Conservation (phyloP, 106 monocot species). For the Dendrobium huoshanense region DNA sequence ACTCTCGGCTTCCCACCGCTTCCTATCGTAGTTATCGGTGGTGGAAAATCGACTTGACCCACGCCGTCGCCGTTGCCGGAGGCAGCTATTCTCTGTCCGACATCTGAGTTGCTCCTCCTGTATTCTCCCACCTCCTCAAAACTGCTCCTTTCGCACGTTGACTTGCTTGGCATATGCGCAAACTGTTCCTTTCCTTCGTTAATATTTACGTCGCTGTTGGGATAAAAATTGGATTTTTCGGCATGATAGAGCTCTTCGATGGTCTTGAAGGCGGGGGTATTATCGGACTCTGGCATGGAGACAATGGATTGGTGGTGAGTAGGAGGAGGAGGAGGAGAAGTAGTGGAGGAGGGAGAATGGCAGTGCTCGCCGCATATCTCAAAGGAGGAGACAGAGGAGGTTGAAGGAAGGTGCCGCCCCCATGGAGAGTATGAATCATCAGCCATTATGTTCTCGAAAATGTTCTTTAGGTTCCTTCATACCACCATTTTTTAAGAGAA, state of each 20-base stretch:
- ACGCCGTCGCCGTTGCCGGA: background rate
- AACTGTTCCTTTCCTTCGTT: background rate
- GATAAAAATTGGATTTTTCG: background rate
- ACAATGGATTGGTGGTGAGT: slow-evolving; percentile 6
- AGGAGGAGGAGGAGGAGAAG: background rate
- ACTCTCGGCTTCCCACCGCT: slow-evolving; percentile 36
- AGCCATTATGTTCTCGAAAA: slow-evolving; percentile 14
- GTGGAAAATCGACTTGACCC: slow-evolving; percentile 20
- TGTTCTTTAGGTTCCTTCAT: slow-evolving; percentile 12
- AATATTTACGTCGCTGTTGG: background rate
- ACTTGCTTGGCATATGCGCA: background rate
- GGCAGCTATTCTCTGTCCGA: background rate
- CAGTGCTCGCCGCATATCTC: slow-evolving; percentile 24
- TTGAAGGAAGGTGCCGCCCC: slow-evolving; percentile 7
- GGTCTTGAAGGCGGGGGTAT: slow-evolving; percentile 15
- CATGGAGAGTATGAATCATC: slow-evolving; percentile 23
- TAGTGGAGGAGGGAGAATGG: slow-evolving; percentile 6
- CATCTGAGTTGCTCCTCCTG: slow-evolving; percentile 21
- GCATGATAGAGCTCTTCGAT: slow-evolving; percentile 26
- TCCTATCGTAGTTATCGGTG: slow-evolving; percentile 41
- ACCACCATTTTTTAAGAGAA: slow-evolving; percentile 4
- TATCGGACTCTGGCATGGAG: background rate
- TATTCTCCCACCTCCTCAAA: background rate
- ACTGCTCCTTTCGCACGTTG: background rate
- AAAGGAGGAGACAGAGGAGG: slow-evolving; percentile 8